These are phyloP conservation scores for Voacanga thouarsii DNA, from an alignment of 257 asterid species.

Conservation along the genomic window DNA sequence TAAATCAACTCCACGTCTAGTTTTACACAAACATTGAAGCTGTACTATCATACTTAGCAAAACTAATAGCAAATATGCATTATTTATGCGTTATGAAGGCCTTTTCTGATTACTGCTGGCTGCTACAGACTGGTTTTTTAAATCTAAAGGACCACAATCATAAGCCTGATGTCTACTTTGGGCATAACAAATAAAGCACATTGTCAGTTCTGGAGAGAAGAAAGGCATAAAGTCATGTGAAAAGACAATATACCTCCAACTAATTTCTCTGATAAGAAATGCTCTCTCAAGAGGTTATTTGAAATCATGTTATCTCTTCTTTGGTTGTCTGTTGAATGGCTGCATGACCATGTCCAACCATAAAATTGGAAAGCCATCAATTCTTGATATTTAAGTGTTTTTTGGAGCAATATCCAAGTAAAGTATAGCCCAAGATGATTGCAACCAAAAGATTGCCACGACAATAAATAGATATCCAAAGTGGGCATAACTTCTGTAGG, in stretches of 20 bases:
- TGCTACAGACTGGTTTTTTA: background rate
- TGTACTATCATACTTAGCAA: background rate
- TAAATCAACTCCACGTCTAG: background rate
- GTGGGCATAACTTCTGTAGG: background rate
- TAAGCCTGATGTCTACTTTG: background rate
- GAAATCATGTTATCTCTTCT: no score
- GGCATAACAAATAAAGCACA: background rate
- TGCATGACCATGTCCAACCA: no score
- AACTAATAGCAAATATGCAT: background rate
- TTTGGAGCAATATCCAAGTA: background rate
- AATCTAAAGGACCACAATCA: background rate
- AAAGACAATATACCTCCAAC: background rate
- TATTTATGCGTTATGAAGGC: background rate
- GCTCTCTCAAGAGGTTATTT: background rate
- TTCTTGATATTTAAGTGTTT: background rate
- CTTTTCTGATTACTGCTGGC: background rate
- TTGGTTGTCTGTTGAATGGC: no score
- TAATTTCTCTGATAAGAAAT: no score
- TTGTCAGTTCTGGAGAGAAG: background rate
- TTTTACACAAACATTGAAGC: background rate
- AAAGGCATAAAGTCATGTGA: background rate
- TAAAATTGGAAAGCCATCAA: no score
- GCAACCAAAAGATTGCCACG: background rate
- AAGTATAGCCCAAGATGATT: background rate
- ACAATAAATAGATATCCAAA: background rate